A percentile compares a stretch with the other conserved stretches of the same genome.
These are phyloP conservation scores for Geoglossum glabrum DNA, from an alignment of 495 filamentous ascomycete species.

Conservation along the genomic window DNA sequence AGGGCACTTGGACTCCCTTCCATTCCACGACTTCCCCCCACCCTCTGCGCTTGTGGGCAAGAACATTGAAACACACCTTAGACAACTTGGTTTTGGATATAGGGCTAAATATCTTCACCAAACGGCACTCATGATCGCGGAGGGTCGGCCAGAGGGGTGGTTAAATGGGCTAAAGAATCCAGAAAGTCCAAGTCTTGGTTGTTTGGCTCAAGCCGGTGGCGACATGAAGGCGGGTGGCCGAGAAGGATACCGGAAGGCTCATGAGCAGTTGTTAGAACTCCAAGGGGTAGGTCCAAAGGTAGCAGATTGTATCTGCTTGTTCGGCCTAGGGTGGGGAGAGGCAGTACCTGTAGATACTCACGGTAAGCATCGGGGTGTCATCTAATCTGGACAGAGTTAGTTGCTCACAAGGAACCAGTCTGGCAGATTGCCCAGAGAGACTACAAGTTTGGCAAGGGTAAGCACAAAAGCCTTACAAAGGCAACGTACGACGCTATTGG, in stretches of 20 bases:
- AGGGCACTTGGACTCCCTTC: slow-evolving; percentile 41
- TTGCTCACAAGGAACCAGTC: slow-evolving; percentile 25
- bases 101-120: slow-evolving; percentile 76
- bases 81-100: slow-evolving; percentile 83
- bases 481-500: slow-evolving; percentile 77
- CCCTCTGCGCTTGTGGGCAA: slow-evolving; percentile 47
- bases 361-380: slow-evolving; percentile 25
- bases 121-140: slow-evolving; percentile 55
- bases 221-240: slow-evolving; percentile 37
- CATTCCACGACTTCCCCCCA: slow-evolving; percentile 74
- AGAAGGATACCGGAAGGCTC: slow-evolving; percentile 58
- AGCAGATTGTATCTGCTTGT: slow-evolving; percentile 85
- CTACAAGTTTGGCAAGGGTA: slow-evolving; percentile 75
- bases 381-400: background rate
- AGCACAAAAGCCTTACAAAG: slow-evolving; percentile 71
- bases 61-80: slow-evolving; percentile 55
- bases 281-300: slow-evolving; percentile 92
- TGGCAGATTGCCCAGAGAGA: slow-evolving; percentile 96
- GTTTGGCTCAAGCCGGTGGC: slow-evolving; percentile 21
- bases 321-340: slow-evolving; percentile 95
- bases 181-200: slow-evolving; percentile 40
- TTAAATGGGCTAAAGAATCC: slow-evolving; percentile 56
- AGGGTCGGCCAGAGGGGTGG: slow-evolving; percentile 51
- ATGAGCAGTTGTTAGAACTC: slow-evolving; percentile 56
- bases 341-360: slow-evolving; percentile 93